Evolutionary conservation across 148 eudicot genomes (phyloP).

Genomic region (Polygonum aviculare): DNA sequence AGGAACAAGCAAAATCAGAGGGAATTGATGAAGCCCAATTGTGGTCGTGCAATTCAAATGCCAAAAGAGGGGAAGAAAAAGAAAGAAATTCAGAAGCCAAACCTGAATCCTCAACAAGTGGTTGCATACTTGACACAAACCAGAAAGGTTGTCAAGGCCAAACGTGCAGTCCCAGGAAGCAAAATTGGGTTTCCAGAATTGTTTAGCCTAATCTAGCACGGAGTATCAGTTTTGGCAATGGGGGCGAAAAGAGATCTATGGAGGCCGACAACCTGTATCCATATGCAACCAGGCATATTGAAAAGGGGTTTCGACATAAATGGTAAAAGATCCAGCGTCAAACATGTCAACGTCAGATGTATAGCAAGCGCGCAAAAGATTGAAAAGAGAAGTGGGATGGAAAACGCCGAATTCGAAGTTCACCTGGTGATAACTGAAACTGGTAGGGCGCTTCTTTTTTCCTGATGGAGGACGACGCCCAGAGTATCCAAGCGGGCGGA

Average conservation of each 20-base stretch:
- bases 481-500: not conserved
- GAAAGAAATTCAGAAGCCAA: not conserved
- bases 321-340: not conserved
- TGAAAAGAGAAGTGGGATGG: not conserved
- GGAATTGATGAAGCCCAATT: not conserved
- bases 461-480: not conserved
- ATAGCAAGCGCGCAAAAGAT: not conserved
- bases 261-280: not conserved
- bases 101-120: not conserved
- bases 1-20: not conserved
- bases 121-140: not conserved
- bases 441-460: not conserved
- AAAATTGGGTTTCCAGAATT: not conserved
- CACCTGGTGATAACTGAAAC: not conserved
- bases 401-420: not conserved
- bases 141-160: not conserved
- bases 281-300: not conserved
- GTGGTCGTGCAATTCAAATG: not conserved
- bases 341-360: not conserved
- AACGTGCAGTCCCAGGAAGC: not conserved
- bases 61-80: not conserved
- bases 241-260: not conserved
- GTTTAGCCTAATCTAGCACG: not conserved
- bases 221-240: not conserved
- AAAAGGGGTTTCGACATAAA: not conserved